phyloP scores from a whole-genome alignment of 495 filamentous ascomycete species.

The Parathielavia hyrcaniae region DNA sequence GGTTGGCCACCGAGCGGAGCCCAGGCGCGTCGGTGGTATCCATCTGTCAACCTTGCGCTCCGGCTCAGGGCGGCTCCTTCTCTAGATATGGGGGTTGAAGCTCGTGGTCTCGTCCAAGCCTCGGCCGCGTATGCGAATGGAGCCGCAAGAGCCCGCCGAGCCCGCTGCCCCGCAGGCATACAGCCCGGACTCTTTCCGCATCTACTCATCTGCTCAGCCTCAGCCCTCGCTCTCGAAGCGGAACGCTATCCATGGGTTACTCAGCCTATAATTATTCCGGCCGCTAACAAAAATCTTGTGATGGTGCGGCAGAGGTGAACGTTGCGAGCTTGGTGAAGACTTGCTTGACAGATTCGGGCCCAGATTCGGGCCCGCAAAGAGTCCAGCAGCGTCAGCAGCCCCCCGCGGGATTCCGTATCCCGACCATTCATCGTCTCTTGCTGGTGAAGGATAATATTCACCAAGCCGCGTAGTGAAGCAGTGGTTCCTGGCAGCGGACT shows the following conservation, averaged over 20 bases:
- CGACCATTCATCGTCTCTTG: conserved; percentile 19
- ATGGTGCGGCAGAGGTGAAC: neutral
- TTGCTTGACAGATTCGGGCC: neutral
- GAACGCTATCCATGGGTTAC: neutral
- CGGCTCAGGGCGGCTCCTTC: neutral
- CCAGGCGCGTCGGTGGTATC: neutral
- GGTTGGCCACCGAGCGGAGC: neutral
- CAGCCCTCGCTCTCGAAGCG: neutral
- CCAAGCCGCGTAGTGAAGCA: neutral
- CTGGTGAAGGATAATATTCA: neutral
- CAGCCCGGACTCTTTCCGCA: neutral
- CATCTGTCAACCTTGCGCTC: neutral
- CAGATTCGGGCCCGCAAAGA: neutral
- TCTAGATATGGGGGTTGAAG: neutral
- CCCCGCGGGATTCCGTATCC: conserved; percentile 15
- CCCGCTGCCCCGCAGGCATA: neutral
- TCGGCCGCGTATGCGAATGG: neutral
- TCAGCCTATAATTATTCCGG: neutral
- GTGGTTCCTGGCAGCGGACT: neutral
- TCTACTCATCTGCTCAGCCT: conserved; percentile 4
- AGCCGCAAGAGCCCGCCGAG: neutral
- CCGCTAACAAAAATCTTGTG: neutral
- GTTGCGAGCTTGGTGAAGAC: neutral
- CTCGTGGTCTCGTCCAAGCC: neutral
- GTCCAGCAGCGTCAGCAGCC: neutral